Evolutionary conservation across 148 eudicot genomes (phyloP).

Genomic region (Chenopodium quinoa): DNA sequence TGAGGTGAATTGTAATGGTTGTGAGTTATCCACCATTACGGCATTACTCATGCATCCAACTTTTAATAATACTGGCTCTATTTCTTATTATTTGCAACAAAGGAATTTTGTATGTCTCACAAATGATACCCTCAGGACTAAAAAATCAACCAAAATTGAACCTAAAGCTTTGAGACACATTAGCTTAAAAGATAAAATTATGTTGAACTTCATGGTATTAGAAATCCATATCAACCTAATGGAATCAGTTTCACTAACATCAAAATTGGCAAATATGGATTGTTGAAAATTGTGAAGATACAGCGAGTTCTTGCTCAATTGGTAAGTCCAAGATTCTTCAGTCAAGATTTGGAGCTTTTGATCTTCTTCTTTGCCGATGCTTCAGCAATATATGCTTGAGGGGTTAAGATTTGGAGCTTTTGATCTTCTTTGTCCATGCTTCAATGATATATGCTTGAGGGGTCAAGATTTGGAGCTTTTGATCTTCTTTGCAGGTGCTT

Average conservation of each 20-base stretch:
- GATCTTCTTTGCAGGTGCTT: slow-evolving; percentile 44
- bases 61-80: too few species aligned
- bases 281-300: background rate
- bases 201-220: background rate
- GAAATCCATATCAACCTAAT: background rate
- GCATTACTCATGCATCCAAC: too few species aligned
- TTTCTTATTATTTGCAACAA: too few species aligned
- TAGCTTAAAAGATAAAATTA: too few species aligned
- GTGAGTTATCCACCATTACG: too few species aligned
- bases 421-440: slow-evolving; percentile 41
- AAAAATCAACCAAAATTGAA: too few species aligned
- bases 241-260: background rate
- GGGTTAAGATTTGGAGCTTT: slow-evolving; percentile 14
- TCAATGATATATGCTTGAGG: slow-evolving; percentile 55
- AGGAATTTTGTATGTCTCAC: too few species aligned
- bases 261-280: background rate
- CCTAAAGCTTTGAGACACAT: too few species aligned
- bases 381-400: slow-evolving; percentile 42
- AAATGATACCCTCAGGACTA: too few species aligned
- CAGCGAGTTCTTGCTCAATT: background rate
- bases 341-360: background rate
- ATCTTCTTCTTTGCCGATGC: too few species aligned
- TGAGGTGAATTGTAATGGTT: too few species aligned
- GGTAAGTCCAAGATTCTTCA: background rate
- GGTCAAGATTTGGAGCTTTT: slow-evolving; percentile 19